Conservation (phyloP, 2,329 filamentous ascomycete genomes). For the Thelonectria rubi region DNA sequence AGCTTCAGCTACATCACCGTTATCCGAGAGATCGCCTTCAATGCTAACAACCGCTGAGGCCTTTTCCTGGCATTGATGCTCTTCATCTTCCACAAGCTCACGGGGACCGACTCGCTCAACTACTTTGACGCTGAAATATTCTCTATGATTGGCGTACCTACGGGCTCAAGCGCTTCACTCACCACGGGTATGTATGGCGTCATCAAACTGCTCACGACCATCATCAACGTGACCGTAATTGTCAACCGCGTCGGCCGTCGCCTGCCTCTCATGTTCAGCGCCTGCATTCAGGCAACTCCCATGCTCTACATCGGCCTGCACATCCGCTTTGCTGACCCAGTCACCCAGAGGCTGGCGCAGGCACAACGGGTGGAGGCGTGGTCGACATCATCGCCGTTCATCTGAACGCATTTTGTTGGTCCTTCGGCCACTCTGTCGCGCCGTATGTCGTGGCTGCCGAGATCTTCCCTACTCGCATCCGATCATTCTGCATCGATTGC, state of each 20-base stretch:
- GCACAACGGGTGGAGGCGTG: constrained; percentile 17
- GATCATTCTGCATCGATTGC: constrained; percentile 32
- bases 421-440: constrained; percentile 31
- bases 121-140: constrained; percentile 37
- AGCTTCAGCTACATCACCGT: constrained; percentile 26
- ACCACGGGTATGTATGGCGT: constrained; percentile 38
- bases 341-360: constrained; percentile 26
- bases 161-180: constrained; percentile 34
- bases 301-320: constrained; percentile 44
- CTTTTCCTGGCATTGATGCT: constrained; percentile 39
- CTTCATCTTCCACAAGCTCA: constrained; percentile 34
- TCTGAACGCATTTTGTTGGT: constrained; percentile 32
- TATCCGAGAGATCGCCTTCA: constrained; percentile 31
- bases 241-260: constrained; percentile 44
- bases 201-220: constrained; percentile 37
- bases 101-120: constrained; percentile 32
- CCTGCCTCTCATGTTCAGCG: constrained; percentile 40
- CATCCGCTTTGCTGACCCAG: constrained; percentile 32
- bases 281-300: constrained; percentile 37
- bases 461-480: constrained; percentile 36
- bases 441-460: constrained; percentile 37
- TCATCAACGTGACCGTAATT: constrained; percentile 45
- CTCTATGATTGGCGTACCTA: constrained; percentile 32
- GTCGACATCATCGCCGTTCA: constrained; percentile 9
- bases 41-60: constrained; percentile 37